A percentile compares a stretch with the other conserved stretches of the same genome.
These are phyloP conservation scores for Microcyclospora pomicola DNA, from an alignment of 2,329 filamentous ascomycete species.

Conservation along the genomic window DNA sequence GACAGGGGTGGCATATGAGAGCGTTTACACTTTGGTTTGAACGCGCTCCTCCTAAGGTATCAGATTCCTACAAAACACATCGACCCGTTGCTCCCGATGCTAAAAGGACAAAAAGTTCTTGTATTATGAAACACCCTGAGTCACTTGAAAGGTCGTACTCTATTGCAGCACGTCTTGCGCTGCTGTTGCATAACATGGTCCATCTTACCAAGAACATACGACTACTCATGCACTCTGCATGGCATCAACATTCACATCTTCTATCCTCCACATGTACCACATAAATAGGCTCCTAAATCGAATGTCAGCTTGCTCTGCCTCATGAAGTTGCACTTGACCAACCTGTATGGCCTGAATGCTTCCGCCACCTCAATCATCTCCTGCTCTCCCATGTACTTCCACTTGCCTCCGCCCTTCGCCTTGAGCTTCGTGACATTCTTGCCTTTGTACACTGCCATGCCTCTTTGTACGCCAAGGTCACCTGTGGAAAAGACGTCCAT, in stretches of 20 bases:
- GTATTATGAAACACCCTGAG: too few relatives aligned
- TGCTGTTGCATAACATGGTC: too few relatives aligned
- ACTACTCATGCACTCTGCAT: not conserved
- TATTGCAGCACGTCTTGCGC: too few relatives aligned
- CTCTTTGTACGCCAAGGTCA: constrained; percentile 85
- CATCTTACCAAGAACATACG: not conserved
- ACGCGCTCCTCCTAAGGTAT: too few relatives aligned
- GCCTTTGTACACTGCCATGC: constrained; percentile 79
- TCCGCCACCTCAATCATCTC: constrained; percentile 79
- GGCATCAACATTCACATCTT: constrained; percentile 2
- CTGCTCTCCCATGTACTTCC: constrained; percentile 93
- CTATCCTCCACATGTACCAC: constrained; percentile 87
- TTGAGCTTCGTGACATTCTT: constrained; percentile 76
- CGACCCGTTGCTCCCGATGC: too few relatives aligned
- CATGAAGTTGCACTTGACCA: constrained; percentile 17
- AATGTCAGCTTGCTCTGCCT: constrained; percentile 1
- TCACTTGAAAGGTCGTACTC: too few relatives aligned
- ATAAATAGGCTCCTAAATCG: constrained; percentile 64
- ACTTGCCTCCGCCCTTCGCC: constrained; percentile 66
- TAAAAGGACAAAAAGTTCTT: too few relatives aligned
- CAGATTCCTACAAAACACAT: too few relatives aligned
- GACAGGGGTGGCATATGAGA: too few relatives aligned
- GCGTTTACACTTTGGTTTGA: too few relatives aligned
- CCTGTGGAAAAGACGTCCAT: constrained; percentile 89
- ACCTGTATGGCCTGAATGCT: constrained; percentile 69